A percentile compares a stretch with the other conserved stretches of the same genome.
phyloP scores from a whole-genome alignment of 768 basidiomycete species.

The Hericium alpestre region DNA sequence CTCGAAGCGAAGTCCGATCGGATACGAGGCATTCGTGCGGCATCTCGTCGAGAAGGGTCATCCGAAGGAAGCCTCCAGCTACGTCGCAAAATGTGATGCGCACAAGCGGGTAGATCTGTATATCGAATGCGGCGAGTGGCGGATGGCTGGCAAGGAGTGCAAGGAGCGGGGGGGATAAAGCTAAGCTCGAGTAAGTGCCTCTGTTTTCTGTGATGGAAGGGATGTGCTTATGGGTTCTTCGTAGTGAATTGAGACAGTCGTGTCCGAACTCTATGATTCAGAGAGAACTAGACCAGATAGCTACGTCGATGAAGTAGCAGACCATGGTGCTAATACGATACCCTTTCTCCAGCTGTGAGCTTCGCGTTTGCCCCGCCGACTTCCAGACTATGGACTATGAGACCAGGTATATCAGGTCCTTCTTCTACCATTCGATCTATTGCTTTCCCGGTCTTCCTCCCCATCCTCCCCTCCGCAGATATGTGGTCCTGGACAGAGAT shows the following conservation, averaged over 20 bases:
- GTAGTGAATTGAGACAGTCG: conserved; percentile 58
- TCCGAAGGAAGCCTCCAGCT: conserved; percentile 62
- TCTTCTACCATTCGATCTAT: too few relatives aligned
- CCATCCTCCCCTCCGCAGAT: too few relatives aligned
- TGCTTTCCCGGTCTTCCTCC: too few relatives aligned
- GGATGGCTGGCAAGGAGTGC: conserved; percentile 76
- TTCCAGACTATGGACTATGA: too few relatives aligned
- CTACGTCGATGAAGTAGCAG: conserved; percentile 53
- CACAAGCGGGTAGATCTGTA: conserved; percentile 79
- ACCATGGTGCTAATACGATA: neutral
- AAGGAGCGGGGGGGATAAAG: conserved; percentile 83
- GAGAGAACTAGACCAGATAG: conserved; percentile 63
- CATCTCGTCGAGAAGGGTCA: conserved; percentile 69
- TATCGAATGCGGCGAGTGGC: conserved; percentile 85
- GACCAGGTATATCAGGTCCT: too few relatives aligned
- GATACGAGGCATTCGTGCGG: conserved; percentile 84
- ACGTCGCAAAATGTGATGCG: conserved; percentile 77
- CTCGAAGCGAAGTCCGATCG: conserved; percentile 86
- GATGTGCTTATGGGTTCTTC: conserved; percentile 4
- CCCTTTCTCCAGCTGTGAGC: neutral
- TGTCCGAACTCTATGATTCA: conserved; percentile 76
- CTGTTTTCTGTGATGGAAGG: neutral
- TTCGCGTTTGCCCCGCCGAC: neutral
- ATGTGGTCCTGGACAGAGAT: too few relatives aligned
- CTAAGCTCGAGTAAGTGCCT: conserved; percentile 63